Conservation (phyloP, 257 asterid genomes). For the Petunia secreta region DNA sequence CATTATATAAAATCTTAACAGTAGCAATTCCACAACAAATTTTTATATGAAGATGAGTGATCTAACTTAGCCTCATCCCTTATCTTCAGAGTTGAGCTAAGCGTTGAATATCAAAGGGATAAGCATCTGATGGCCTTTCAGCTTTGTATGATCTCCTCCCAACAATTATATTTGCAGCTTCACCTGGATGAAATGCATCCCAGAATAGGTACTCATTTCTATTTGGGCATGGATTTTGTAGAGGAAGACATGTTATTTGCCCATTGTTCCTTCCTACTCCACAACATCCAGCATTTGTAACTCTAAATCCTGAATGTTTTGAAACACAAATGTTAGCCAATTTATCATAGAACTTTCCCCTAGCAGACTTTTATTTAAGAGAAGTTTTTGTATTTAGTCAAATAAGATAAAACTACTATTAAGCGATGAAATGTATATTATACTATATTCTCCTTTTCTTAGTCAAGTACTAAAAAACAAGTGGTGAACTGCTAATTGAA, state of each 20-base stretch:
- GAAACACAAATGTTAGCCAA: neutral
- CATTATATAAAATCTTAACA: neutral
- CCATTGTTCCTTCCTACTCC: slow-evolving; percentile 97
- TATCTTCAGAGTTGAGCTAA: slow-evolving; percentile 59
- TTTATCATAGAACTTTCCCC: too few species aligned
- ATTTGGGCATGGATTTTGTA: slow-evolving; percentile 66
- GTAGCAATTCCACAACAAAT: neutral
- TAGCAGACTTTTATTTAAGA: too few species aligned
- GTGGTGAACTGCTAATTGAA: too few species aligned
- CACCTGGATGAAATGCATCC: slow-evolving; percentile 93
- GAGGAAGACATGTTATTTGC: slow-evolving; percentile 90
- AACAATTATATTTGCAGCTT: slow-evolving; percentile 70
- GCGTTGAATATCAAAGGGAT: slow-evolving; percentile 78
- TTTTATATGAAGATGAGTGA: neutral
- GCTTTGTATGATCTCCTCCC: slow-evolving; percentile 87
- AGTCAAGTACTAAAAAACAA: too few species aligned
- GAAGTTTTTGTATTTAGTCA: too few species aligned
- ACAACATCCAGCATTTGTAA: slow-evolving; percentile 87
- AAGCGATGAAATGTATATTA: too few species aligned
- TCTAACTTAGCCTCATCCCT: neutral
- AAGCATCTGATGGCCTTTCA: slow-evolving; percentile 63
- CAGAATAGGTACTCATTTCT: slow-evolving; percentile 70
- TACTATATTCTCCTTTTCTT: too few species aligned
- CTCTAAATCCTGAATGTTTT: slow-evolving; percentile 60
- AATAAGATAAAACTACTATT: too few species aligned